Conservation (phyloP, 768 basidiomycete genomes). For the Tricholoma bakamatsutake region DNA sequence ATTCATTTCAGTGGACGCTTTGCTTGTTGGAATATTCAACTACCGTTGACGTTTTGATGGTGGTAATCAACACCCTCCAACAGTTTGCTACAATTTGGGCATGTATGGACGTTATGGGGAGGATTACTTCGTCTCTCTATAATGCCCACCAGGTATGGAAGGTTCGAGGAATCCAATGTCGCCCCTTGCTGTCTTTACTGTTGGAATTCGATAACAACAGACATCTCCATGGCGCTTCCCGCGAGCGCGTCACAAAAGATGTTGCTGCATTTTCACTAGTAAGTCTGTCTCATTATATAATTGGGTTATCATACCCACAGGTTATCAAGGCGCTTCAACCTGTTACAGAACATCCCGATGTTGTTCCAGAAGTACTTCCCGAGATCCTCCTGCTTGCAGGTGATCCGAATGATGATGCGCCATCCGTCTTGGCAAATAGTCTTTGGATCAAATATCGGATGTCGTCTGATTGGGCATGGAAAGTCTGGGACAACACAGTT, state of each 20-base stretch:
- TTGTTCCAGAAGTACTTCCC: constrained; percentile 44
- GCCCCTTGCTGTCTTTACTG: constrained; percentile 55
- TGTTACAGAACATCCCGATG: constrained; percentile 29
- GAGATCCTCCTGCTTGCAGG: constrained; percentile 66
- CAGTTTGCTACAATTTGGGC: constrained; percentile 72
- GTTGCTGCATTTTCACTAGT: constrained; percentile 59
- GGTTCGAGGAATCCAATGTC: constrained; percentile 57
- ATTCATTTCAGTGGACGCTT: constrained; percentile 40
- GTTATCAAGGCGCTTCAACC: constrained; percentile 42
- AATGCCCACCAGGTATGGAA: constrained; percentile 60
- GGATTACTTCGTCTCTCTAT: constrained; percentile 55
- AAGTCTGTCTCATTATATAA: constrained; percentile 13
- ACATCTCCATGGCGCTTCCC: constrained; percentile 47
- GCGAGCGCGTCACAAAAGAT: constrained; percentile 57
- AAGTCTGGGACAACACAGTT: constrained; percentile 80
- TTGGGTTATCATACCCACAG: not conserved
- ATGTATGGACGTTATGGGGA: constrained; percentile 59
- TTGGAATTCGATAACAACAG: constrained; percentile 59
- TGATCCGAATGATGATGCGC: constrained; percentile 52
- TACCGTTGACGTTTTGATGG: constrained; percentile 47
- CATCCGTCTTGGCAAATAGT: constrained; percentile 65
- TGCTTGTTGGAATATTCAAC: constrained; percentile 47
- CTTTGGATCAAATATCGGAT: constrained; percentile 82
- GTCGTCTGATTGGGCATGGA: constrained; percentile 71
- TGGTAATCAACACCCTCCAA: constrained; percentile 66